phyloP scores from a whole-genome alignment of 768 basidiomycete genomes.

The Filobasidium wieringae region DNA sequence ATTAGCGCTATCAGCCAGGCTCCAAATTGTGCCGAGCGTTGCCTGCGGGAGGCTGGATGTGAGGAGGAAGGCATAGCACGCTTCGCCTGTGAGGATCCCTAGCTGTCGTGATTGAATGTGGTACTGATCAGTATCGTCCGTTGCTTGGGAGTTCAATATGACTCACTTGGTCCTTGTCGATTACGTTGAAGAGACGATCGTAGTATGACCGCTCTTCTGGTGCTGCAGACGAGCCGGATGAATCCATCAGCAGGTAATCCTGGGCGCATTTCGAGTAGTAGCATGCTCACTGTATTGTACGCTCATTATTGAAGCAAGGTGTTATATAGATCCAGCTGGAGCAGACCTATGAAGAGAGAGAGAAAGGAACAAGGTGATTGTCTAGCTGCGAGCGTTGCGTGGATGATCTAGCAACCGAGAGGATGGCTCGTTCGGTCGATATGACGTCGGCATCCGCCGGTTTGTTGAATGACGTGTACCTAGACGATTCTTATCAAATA shows the following conservation, averaged over 20 bases:
- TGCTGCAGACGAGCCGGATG: conserved; percentile 11
- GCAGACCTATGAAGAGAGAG: too few relatives aligned
- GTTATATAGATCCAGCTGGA: too few relatives aligned
- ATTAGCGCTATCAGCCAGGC: conserved; percentile 80
- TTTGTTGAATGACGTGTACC: too few relatives aligned
- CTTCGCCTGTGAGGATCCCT: conserved; percentile 54
- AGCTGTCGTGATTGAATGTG: conserved; percentile 9
- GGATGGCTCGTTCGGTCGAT: too few relatives aligned
- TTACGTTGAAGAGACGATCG: conserved; percentile 29
- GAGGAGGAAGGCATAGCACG: conserved; percentile 73
- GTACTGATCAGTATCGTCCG: background rate
- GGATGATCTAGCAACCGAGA: too few relatives aligned
- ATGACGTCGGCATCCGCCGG: too few relatives aligned
- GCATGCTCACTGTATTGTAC: background rate
- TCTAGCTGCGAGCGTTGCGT: too few relatives aligned
- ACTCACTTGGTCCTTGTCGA: conserved; percentile 35
- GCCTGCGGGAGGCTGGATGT: conserved; percentile 67
- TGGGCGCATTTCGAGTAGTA: background rate
- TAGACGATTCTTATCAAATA: too few relatives aligned
- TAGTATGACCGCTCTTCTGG: conserved; percentile 36
- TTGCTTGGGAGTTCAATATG: background rate
- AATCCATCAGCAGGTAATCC: background rate
- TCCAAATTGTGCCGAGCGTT: conserved; percentile 86
- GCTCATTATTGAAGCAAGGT: background rate
- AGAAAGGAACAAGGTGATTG: too few relatives aligned